Base-by-base conservation (phyloP, 805 yeast genomes). In the Barnettozyma sucrosica region DNA sequence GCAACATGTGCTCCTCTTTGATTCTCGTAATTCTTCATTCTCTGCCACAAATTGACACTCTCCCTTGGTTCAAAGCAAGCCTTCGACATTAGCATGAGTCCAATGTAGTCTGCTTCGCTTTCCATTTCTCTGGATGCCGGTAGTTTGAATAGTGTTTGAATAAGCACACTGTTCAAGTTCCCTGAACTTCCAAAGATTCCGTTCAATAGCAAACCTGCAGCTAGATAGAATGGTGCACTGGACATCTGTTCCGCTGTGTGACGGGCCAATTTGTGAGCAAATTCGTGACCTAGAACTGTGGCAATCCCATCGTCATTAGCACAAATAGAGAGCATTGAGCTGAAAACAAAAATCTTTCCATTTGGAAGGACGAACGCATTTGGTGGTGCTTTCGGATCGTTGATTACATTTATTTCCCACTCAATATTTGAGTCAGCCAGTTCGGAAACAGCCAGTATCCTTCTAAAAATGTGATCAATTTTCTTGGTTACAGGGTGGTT, bases 281-380 rank as follows among this genome's bases (percentile, higher is more conserved):
- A 77, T 59, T 93, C 99, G 63, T 93, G 99, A 0, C 96, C 72
- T 41, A 93, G 69, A 3, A 93, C 97, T 0, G 98, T 89, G n/a
- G 98, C 98, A 40, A 93, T 67, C 2, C 97, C 97, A 62, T 89
- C 95, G 45, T 89, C 95, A 59, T 86, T 81, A 23, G 70, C 68
- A 63, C 96, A 83, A 26, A 93, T 78, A 1, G 86, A 85, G 41
- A 93, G 62, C 36, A 93, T 87, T 9, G 86, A 79, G 41, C 83
- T 74, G 60, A 86, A 88, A 18, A 93, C 89, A 66, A 93, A 93
- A 38, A 93, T 96, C 64, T 90, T 90, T 7, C 99, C 99, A 51
- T 93, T 92, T 19, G 98, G 98, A 32, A 93, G 71, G 18, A 93
- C 96, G 67, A 93, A 92, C 1, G 99, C 99, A 67, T 93, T 93